Evolutionary conservation across 345 rosid species (phyloP).

Genomic region (Jatropha curcas): DNA sequence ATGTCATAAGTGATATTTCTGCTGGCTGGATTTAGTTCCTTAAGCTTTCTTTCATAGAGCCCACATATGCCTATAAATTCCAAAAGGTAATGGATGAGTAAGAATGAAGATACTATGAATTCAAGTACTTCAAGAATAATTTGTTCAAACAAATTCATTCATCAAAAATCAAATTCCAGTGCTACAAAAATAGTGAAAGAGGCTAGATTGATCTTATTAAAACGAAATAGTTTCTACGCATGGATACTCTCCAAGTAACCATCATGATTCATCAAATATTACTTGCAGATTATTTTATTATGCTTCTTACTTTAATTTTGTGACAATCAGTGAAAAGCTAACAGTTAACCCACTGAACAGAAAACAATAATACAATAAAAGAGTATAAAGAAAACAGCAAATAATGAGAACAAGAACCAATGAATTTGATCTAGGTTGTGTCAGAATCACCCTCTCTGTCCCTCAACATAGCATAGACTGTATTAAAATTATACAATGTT

Average conservation of each 20-base stretch:
- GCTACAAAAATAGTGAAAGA: neutral
- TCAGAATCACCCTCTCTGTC: neutral
- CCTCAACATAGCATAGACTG: neutral
- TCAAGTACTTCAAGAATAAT: neutral
- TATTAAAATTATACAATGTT: neutral
- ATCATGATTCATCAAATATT: too few species aligned
- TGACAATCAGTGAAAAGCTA: neutral
- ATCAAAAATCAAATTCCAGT: neutral
- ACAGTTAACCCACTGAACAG: neutral
- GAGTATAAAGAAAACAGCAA: neutral
- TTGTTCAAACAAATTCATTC: neutral
- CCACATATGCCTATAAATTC: slow-evolving; percentile 65
- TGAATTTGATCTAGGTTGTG: neutral
- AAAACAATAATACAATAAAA: neutral
- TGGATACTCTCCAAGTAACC: neutral
- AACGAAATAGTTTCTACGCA: neutral
- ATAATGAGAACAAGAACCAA: neutral
- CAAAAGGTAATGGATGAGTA: neutral
- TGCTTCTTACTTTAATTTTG: neutral
- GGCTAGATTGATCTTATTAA: neutral
- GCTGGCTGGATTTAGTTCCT: slow-evolving; percentile 76
- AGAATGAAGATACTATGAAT: neutral
- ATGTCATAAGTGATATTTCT: slow-evolving; percentile 75
- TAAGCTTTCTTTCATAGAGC: slow-evolving; percentile 77
- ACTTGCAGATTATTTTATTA: too few species aligned